Evolutionary conservation across 225 moss, liverwort and hornwort species (phyloP), one percentile per base, ranked within the genome.

Genomic region (Takakia lepidozioides): DNA sequence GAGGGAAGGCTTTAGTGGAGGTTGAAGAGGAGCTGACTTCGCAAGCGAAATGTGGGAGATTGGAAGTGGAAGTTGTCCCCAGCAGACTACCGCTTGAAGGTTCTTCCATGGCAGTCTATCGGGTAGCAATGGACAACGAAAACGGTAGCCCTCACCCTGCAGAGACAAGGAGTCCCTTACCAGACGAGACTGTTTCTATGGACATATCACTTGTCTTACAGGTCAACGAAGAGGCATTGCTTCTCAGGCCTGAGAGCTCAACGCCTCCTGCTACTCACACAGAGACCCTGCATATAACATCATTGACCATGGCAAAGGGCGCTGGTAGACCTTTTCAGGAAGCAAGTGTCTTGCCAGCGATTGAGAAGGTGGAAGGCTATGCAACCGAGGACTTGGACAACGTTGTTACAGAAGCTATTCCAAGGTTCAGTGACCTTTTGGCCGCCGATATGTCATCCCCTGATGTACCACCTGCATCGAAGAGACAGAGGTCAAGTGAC

Each of bases 371-470:
- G 51, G 67, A 70, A 48, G 43, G 23, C 10, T 69, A 74, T 59
- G 21, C 49, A 42, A 71, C 54, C 51, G 70, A 61, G 15, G 57
- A 58, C 45, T 67, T 64, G 43, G 60, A 64, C 29, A 74, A 71
- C n/a, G 70, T 67, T 22, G 62, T 70, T 59, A 74, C 74, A 32
- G 70, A 74, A 63, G 63, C 67, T 35, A 74, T 80, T 46, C 74
- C 80, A 28, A 63, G 60, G 30, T 58, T 62, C 50, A 64, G 36
- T 16, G 43, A 21, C 38, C 67, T 70, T 57, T 57, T 74, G 46
- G 61, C 63, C 61, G 64, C 54, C 6, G 18, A 42, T 9, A n/a
- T n/a, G n/a, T n/a, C 47, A 25, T 27, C 10, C 28, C 27, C 25
- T 48, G 47, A 5, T 5, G 5, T n/a, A 3, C 5, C 19, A 48